Percentiles rank a stretch among this genome's conserved stretches.
Conservation (phyloP, 176 grass and related monocot species). For the Triticum dicoccoides region DNA sequence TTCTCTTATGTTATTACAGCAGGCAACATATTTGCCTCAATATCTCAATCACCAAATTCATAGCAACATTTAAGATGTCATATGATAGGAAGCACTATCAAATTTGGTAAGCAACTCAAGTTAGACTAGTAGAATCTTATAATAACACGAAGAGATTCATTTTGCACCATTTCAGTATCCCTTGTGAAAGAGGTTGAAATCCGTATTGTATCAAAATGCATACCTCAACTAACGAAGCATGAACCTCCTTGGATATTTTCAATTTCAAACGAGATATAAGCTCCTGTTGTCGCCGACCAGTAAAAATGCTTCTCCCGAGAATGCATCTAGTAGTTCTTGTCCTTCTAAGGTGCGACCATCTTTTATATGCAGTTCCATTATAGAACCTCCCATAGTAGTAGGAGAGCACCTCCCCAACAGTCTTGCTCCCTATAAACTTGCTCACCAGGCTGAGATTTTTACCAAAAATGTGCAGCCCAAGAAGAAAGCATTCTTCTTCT, state of each 20-base stretch:
- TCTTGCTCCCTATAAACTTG: constrained; percentile 44
- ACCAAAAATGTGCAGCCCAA: constrained; percentile 63
- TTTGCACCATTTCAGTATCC: background rate
- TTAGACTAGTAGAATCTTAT: background rate
- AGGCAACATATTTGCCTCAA: background rate
- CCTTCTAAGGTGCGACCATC: constrained; percentile 58
- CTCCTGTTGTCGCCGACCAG: constrained; percentile 54
- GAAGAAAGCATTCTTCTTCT: constrained; percentile 50
- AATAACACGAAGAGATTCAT: background rate
- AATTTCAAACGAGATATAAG: constrained; percentile 52
- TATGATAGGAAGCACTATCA: background rate
- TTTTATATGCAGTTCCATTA: constrained; percentile 36
- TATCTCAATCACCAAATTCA: background rate
- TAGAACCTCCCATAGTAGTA: constrained; percentile 72
- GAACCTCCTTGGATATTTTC: constrained; percentile 33
- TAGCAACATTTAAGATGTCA: background rate
- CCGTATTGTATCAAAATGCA: background rate
- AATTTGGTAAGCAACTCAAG: background rate
- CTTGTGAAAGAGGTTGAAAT: background rate
- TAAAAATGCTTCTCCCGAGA: constrained; percentile 59
- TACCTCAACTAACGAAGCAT: constrained; percentile 55
- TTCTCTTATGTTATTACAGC: constrained; percentile 12
- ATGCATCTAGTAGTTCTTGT: constrained; percentile 50
- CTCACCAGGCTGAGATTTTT: constrained; percentile 49
- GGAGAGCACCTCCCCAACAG: constrained; percentile 37